A percentile compares a stretch with the other conserved stretches of the same genome.
These are phyloP conservation scores for Colletotrichum trifolii DNA, from an alignment of 2,329 filamentous ascomycete species.

Conservation along the genomic window DNA sequence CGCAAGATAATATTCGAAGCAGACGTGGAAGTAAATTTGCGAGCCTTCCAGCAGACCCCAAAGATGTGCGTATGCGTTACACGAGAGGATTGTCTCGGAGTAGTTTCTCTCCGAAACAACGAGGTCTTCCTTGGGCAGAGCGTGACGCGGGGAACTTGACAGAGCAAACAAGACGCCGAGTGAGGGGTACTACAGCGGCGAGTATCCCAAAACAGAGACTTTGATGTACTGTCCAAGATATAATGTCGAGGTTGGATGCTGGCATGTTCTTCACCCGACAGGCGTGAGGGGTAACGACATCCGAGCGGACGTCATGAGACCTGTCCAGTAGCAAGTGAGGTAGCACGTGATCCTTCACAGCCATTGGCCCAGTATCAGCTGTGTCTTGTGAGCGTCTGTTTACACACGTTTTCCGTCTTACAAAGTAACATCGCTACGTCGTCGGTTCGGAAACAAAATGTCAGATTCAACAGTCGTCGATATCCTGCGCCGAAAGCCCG, in stretches of 20 bases:
- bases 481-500: conserved; percentile 33
- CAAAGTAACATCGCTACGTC: no score
- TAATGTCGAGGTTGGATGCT: conserved; percentile 8
- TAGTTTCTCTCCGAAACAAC: no score
- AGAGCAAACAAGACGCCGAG: conserved; percentile 4
- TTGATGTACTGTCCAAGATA: neutral
- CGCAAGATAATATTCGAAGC: no score
- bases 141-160: conserved; percentile 1
- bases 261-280: neutral
- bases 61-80: no score
- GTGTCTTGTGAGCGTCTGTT: neutral
- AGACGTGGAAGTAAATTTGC: no score
- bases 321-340: neutral
- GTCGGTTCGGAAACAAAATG: neutral
- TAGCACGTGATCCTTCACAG: neutral
- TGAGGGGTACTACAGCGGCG: conserved; percentile 8
- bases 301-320: conserved; percentile 6
- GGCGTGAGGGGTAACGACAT: conserved; percentile 21
- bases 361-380: no score
- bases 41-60: no score
- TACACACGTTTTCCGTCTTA: neutral
- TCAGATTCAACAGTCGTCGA: conserved; percentile 8
- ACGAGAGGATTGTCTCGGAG: no score
- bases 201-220: conserved; percentile 2
- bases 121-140: no score